Evolutionary conservation across 441 rosid genomes (phyloP), one percentile per base, ranked within the genome.

Genomic region (Croton setiger): DNA sequence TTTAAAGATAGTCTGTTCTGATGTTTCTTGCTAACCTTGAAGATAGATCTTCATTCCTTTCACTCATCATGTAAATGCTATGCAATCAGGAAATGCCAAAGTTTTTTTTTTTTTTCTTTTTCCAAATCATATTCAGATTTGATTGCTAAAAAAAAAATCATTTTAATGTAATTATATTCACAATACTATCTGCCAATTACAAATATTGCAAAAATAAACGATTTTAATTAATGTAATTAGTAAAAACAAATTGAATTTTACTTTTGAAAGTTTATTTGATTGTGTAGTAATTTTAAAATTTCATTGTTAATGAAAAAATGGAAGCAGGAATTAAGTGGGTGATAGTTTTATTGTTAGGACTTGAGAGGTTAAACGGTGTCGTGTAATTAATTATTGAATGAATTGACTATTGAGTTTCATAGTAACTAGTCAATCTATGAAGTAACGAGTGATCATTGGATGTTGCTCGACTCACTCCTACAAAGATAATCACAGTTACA

Each of bases 1-100:
- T 47, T 79, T 63, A 74, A 74, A 39, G 75, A 74, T 48, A 72
- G 81, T 70, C 74, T 77, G 31, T 80, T 83, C 75, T 78, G 64
- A 72, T 21, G 27, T 60, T 39, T 39, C 10, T 39, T 39, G 8
- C 9, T 5, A 39, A 39, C 10, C 43, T 9, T 39, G 10, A 39
- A 39, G 43, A 39, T 39, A 39, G 43, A 6, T 5, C 43, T 39
- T 39, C 10, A 6, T 7, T 39, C 43, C 10, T 39, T 39, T 39
- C 7, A 39, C 43, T 39, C 10, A 7, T 5, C 33, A 15, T 63
- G 53, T 48, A 63, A 63, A 20, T 37, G 5, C 23, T 17, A 17
- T 31, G 5, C 56, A 15, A n/a, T 45, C 47, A 4, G 27, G 9
- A 53, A 53, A 56, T 56, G 43, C 23, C 20, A 48, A 51, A 3